Conservation (phyloP, 805 yeast species). For the Candida boidinii region DNA sequence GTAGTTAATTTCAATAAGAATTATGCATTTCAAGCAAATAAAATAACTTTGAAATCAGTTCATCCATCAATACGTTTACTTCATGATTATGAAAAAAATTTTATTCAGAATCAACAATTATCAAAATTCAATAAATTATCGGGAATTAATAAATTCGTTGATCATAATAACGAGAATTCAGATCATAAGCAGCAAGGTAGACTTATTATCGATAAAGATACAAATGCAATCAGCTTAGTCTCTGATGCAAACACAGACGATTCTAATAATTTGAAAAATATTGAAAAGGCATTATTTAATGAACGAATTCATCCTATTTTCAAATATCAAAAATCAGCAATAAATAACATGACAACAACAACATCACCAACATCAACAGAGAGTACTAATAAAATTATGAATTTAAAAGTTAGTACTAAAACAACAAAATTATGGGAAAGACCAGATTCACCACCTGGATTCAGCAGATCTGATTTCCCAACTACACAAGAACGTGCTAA, state of each 20-base stretch:
- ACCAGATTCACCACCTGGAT: slow-evolving; percentile 44
- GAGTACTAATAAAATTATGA: not conserved
- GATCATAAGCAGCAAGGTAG: too few species aligned
- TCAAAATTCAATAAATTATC: slow-evolving; percentile 17
- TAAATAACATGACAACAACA: not conserved
- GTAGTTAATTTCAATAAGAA: slow-evolving; percentile 11
- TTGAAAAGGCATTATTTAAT: slow-evolving; percentile 14
- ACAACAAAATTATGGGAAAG: slow-evolving; percentile 22
- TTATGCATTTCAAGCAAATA: slow-evolving; percentile 14
- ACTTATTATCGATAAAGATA: too few species aligned
- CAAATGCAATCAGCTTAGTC: too few species aligned
- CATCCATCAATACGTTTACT: slow-evolving; percentile 18
- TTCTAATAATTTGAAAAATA: too few species aligned
- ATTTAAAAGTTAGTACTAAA: slow-evolving; percentile 9
- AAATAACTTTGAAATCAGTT: slow-evolving; percentile 8
- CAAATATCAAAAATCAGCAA: slow-evolving; percentile 15
- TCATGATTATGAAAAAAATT: slow-evolving; percentile 12
- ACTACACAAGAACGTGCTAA: slow-evolving; percentile 38
- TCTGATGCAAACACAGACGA: too few species aligned
- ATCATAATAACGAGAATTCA: too few species aligned
- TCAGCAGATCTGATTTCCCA: slow-evolving; percentile 52
- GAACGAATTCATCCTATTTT: slow-evolving; percentile 16
- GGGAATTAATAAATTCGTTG: slow-evolving; percentile 2
- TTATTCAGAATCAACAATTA: slow-evolving; percentile 12
- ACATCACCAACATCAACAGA: not conserved